phyloP scores from a whole-genome alignment of 495 filamentous ascomycete genomes.

The Ramalina peruviana region DNA sequence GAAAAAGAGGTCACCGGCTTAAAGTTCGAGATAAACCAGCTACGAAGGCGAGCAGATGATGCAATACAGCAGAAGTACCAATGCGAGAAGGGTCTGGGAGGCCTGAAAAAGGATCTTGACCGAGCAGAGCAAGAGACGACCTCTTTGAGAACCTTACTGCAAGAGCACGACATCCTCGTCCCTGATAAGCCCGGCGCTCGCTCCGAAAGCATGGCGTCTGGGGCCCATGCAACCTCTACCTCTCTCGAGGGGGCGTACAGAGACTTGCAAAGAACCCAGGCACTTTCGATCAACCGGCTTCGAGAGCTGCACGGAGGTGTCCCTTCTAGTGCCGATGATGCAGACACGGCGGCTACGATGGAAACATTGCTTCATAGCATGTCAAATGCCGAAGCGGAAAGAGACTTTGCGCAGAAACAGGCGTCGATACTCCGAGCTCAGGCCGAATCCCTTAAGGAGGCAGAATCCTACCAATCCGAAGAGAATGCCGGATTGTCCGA shows the following conservation, averaged over 20 bases:
- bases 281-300: slow-evolving; percentile 26
- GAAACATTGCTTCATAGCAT: slow-evolving; percentile 49
- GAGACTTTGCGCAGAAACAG: slow-evolving; percentile 51
- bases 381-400: slow-evolving; percentile 53
- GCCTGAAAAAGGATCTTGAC: slow-evolving; percentile 94
- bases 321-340: slow-evolving; percentile 16
- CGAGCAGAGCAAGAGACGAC: slow-evolving; percentile 85
- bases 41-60: slow-evolving; percentile 83
- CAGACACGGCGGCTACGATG: slow-evolving; percentile 26
- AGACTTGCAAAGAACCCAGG: slow-evolving; percentile 54
- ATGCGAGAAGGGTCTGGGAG: slow-evolving; percentile 83
- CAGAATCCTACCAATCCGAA: slow-evolving; percentile 46
- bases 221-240: slow-evolving; percentile 46
- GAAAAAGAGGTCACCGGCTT: slow-evolving; percentile 66
- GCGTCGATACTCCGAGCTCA: slow-evolving; percentile 43
- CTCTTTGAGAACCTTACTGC: slow-evolving; percentile 61
- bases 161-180: slow-evolving; percentile 74
- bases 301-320: slow-evolving; percentile 22
- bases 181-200: slow-evolving; percentile 30
- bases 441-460: slow-evolving; percentile 46
- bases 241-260: slow-evolving; percentile 67
- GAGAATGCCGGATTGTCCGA: slow-evolving; percentile 48
- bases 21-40: slow-evolving; percentile 68
- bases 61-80: slow-evolving; percentile 94
- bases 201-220: slow-evolving; percentile 27